Evolutionary conservation across 768 basidiomycete species (phyloP), one percentile per base, ranked within the genome.

Genomic region (Leccinellum rugosiceps): DNA sequence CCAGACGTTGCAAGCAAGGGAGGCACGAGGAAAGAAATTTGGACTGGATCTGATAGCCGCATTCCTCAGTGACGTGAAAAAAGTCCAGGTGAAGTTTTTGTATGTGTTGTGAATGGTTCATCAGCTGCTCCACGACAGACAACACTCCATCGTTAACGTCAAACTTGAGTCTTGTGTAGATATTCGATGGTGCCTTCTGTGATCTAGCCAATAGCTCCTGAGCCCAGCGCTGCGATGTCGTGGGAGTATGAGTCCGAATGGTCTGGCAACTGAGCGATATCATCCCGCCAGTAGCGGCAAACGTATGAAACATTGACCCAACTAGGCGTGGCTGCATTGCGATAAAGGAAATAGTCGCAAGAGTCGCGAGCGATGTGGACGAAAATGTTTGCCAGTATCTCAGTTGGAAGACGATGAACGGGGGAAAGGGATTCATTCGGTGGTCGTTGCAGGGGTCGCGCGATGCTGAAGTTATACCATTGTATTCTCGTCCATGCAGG

Each of bases 131-230:
- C 47, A 30, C n/a, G 17, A 17, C 9, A 38, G 35, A 38, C 35
- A 6, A 8, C 8, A 17, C 35, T 10, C 4, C 8, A 3, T 14
- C 13, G 3, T 3, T 6, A 15, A 14, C 3, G 1, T 3, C 6
- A 26, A 6, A 3, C 26, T 13, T 4, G 4, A 15, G 15, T 4
- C 15, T 3, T 15, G 7, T 9, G 0, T 14, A 15, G 34, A 68
- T 28, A 10, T 47, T 58, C 31, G 64, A 35, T 14, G 72, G 65
- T 8, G 75, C 75, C 63, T 68, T 72, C 52, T 78, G 78, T 0
- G 80, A 81, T 9, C 80, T 72, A 26, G 62, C 64, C 32, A 81
- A 55, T 72, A 79, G 76, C 61, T 76, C 77, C 34, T 74, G 66
- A 8, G 72, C 72, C 75, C 76, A 78, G 49, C 58, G 62, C 1